Conservation (phyloP, 2,329 filamentous ascomycete genomes). For the Epichloe brachyelytri region DNA sequence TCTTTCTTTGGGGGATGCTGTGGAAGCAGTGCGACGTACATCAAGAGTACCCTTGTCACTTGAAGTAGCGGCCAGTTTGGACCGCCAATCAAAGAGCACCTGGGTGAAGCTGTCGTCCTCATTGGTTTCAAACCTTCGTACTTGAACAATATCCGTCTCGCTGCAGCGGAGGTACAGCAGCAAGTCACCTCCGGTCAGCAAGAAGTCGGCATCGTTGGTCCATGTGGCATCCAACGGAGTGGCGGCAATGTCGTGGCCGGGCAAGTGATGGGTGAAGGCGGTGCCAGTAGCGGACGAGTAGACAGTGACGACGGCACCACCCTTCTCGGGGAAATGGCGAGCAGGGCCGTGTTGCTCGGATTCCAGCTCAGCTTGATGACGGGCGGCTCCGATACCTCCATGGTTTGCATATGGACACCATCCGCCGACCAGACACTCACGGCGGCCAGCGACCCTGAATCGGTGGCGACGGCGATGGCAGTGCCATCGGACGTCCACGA, state of each 20-base stretch:
- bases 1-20: background rate
- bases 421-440: conserved; percentile 44
- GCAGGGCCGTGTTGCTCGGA: conserved; percentile 37
- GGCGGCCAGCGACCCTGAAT: conserved; percentile 36
- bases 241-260: conserved; percentile 35
- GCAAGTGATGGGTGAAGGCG: conserved; percentile 34
- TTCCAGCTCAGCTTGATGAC: conserved; percentile 51
- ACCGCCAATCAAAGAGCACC: conserved; percentile 42
- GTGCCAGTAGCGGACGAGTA: conserved; percentile 32
- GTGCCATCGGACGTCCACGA: conserved; percentile 47
- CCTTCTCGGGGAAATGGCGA: conserved; percentile 45
- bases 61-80: conserved; percentile 43
- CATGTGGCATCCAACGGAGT: conserved; percentile 46
- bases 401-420: conserved; percentile 37
- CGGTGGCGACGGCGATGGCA: conserved; percentile 44
- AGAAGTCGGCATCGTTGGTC: conserved; percentile 44
- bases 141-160: conserved; percentile 31
- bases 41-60: conserved; percentile 47
- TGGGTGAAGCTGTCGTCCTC: conserved; percentile 41
- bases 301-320: conserved; percentile 41
- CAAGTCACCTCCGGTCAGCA: conserved; percentile 44
- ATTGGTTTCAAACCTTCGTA: conserved; percentile 38
- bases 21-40: conserved; percentile 29
- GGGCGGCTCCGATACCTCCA: conserved; percentile 46
- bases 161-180: conserved; percentile 35